Conservation (phyloP, 306 rosid genomes). For the peach (Prunus persica) region Prunus_persica_NCBIv2 NC_034009.1:36406501-36407000, state of each 20-base stretch:
- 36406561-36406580: conserved; percentile 81
- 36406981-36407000: not conserved
- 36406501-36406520: conserved; percentile 65
- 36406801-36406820: not conserved
- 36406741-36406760: not conserved
- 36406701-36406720: not conserved
- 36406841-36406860: not conserved
- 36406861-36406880: not conserved
- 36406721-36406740: not conserved
- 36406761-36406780: not conserved
- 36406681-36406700: conserved; percentile 29
- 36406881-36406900: not conserved
- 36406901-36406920: not conserved
- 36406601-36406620: conserved; percentile 21
- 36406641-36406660: not conserved
- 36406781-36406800: not conserved
- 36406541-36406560: conserved; percentile 59
- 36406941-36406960: not conserved
- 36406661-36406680: not conserved
- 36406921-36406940: conserved; percentile 5
- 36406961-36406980: not conserved
- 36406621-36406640: not conserved
- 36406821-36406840: not conserved
- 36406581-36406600: conserved; percentile 61
- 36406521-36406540: conserved; percentile 60